phyloP scores from a whole-genome alignment of 805 yeast genomes.

The Brettanomyces bruxellensis region DNA sequence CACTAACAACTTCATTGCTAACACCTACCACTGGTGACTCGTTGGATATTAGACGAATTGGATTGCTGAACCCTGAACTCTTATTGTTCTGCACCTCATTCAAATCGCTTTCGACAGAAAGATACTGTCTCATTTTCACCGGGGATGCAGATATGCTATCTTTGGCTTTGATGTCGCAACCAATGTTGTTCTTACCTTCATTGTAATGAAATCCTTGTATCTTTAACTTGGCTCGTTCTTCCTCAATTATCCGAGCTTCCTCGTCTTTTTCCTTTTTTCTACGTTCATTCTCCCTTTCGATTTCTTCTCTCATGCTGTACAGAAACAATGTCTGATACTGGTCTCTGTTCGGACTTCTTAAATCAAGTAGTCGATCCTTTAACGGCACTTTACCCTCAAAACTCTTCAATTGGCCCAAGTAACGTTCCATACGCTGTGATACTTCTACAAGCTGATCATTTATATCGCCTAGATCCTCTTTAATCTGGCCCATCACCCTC shows the following conservation, averaged over 20 bases:
- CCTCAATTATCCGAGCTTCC: background rate
- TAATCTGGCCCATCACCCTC: slow-evolving; percentile 25
- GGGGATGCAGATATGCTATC: slow-evolving; percentile 7
- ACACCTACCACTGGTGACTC: slow-evolving; percentile 14
- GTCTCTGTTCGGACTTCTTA: slow-evolving; percentile 28
- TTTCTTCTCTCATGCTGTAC: slow-evolving; percentile 18
- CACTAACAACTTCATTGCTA: slow-evolving; percentile 5
- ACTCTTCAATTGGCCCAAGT: slow-evolving; percentile 20
- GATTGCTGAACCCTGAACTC: slow-evolving; percentile 14
- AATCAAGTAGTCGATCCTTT: slow-evolving; percentile 27
- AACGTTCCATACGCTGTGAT: slow-evolving; percentile 13
- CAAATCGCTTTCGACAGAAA: slow-evolving; percentile 17
- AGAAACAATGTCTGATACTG: slow-evolving; percentile 35
- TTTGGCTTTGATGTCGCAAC: too few species aligned
- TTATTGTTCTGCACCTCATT: slow-evolving; percentile 16
- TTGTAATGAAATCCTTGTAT: background rate
- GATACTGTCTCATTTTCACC: slow-evolving; percentile 18
- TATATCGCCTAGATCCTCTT: background rate
- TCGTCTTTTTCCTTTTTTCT: background rate
- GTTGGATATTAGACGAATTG: slow-evolving; percentile 10
- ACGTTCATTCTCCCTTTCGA: slow-evolving; percentile 3
- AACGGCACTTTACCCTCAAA: slow-evolving; percentile 29
- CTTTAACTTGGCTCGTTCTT: background rate
- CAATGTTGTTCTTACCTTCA: background rate
- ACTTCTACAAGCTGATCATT: slow-evolving; percentile 5